Conservation (phyloP, 345 rosid genomes). For the Clausena lansium region DNA sequence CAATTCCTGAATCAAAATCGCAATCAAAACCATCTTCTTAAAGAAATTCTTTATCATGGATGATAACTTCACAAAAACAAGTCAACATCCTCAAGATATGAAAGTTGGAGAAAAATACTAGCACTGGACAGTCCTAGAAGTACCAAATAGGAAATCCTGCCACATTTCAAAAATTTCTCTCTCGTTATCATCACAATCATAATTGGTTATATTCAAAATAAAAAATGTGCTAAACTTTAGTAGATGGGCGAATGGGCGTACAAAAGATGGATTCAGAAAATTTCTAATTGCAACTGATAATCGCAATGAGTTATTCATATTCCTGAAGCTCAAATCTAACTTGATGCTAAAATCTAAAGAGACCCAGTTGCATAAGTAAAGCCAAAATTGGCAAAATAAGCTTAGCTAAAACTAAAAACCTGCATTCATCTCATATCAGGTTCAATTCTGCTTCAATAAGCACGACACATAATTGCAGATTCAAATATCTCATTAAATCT, state of each 20-base stretch:
- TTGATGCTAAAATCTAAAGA: not conserved
- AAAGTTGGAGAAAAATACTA: too few relatives aligned
- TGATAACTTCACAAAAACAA: not conserved
- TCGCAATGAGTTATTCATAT: too few relatives aligned
- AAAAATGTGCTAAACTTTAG: too few relatives aligned
- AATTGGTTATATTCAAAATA: not conserved
- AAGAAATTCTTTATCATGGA: not conserved
- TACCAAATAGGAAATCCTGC: not conserved
- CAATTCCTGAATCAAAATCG: slow-evolving; percentile 5
- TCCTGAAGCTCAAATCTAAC: too few relatives aligned
- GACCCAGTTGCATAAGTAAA: not conserved
- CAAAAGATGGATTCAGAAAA: not conserved
- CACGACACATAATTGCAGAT: not conserved
- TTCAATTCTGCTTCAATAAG: not conserved
- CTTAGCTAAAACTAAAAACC: not conserved
- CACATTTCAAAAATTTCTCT: not conserved
- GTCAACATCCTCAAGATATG: not conserved
- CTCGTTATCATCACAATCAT: not conserved
- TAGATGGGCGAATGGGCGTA: too few relatives aligned
- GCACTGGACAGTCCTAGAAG: too few relatives aligned
- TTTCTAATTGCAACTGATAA: not conserved
- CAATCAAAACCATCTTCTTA: not conserved
- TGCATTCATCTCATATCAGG: not conserved
- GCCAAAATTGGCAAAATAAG: not conserved
- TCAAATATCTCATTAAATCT: not conserved